A percentile compares a stretch with the other conserved stretches of the same genome.
phyloP scores from a whole-genome alignment of 1,284 basidiomycete genomes.

The Bjerkandera adusta region DNA sequence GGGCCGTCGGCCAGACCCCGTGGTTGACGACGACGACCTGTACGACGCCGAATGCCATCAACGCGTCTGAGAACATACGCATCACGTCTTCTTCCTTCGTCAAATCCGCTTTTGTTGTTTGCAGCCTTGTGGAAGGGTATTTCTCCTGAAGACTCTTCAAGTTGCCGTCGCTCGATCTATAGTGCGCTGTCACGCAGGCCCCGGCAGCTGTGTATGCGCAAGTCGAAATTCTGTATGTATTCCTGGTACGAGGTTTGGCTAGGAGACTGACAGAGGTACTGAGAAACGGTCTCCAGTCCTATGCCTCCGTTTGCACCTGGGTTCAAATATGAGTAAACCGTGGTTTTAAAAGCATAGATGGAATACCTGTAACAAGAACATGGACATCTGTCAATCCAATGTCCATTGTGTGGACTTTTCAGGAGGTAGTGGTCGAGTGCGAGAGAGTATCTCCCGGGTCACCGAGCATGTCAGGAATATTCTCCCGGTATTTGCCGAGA shows the following conservation, averaged over 20 bases:
- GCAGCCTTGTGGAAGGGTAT: constrained; percentile 36
- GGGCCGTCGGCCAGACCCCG: constrained; percentile 48
- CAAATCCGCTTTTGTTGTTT: constrained; percentile 55
- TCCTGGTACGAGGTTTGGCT: not conserved
- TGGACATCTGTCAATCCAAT: constrained; percentile 33
- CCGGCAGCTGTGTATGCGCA: constrained; percentile 49
- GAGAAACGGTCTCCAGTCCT: constrained; percentile 52
- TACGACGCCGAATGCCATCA: constrained; percentile 43
- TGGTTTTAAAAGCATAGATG: not conserved
- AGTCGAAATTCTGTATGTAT: not conserved
- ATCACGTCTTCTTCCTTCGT: constrained; percentile 38
- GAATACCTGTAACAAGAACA: constrained; percentile 35
- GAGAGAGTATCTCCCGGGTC: too few relatives aligned
- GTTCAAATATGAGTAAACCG: not conserved
- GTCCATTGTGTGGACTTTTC: constrained; percentile 26
- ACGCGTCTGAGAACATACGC: constrained; percentile 18
- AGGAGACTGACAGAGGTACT: constrained; percentile 49
- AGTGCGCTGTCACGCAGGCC: constrained; percentile 72
- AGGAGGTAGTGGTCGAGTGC: not conserved
- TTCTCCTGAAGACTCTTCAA: constrained; percentile 42
- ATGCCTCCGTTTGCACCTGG: constrained; percentile 69
- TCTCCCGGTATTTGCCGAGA: too few relatives aligned
- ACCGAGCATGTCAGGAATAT: too few relatives aligned
- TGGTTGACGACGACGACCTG: constrained; percentile 68
- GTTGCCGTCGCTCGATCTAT: constrained; percentile 51